Conservation (phyloP, 768 basidiomycete genomes). For the Chiua virens region DNA sequence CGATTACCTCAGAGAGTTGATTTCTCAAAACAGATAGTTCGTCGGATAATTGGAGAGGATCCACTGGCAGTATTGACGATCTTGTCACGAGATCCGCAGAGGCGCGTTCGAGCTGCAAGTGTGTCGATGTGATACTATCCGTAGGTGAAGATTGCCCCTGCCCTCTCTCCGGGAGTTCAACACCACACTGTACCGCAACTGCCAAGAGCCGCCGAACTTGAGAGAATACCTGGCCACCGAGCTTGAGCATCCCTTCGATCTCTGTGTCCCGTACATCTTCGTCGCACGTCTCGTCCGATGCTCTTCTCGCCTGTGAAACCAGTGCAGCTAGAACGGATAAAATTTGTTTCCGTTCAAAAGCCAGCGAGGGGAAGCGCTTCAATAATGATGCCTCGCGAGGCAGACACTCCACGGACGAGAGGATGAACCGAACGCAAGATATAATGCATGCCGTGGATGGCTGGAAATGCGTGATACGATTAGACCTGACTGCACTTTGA, state of each 20-base stretch:
- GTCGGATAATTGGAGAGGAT: slow-evolving; percentile 4
- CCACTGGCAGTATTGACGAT: slow-evolving; percentile 12
- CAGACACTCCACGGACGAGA: slow-evolving; percentile 81
- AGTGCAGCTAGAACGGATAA: slow-evolving; percentile 78
- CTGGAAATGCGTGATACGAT: slow-evolving; percentile 81
- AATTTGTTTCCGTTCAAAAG: slow-evolving; percentile 78
- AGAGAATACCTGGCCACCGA: slow-evolving; percentile 78
- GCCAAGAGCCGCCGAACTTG: slow-evolving; percentile 79
- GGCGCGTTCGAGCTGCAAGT: slow-evolving; percentile 10
- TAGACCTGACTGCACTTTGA: slow-evolving; percentile 79
- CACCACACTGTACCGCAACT: slow-evolving; percentile 71
- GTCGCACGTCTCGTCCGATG: slow-evolving; percentile 48
- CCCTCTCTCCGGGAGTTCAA: slow-evolving; percentile 59
- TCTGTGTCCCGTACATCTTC: slow-evolving; percentile 52
- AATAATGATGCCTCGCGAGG: slow-evolving; percentile 78
- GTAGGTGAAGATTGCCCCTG: slow-evolving; percentile 36
- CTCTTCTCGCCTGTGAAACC: slow-evolving; percentile 76
- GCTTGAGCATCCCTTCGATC: slow-evolving; percentile 74
- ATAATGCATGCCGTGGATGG: slow-evolving; percentile 95
- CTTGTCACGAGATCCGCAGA: slow-evolving; percentile 16
- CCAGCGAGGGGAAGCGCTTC: slow-evolving; percentile 61
- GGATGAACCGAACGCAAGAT: slow-evolving; percentile 85
- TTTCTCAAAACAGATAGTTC: slow-evolving; percentile 34
- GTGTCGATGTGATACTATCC: slow-evolving; percentile 17
- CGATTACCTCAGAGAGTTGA: slow-evolving; percentile 24